Percentiles rank a stretch among this genome's conserved stretches.
phyloP scores from a whole-genome alignment of 257 asterid species.

The Gentiana straminea region DNA sequence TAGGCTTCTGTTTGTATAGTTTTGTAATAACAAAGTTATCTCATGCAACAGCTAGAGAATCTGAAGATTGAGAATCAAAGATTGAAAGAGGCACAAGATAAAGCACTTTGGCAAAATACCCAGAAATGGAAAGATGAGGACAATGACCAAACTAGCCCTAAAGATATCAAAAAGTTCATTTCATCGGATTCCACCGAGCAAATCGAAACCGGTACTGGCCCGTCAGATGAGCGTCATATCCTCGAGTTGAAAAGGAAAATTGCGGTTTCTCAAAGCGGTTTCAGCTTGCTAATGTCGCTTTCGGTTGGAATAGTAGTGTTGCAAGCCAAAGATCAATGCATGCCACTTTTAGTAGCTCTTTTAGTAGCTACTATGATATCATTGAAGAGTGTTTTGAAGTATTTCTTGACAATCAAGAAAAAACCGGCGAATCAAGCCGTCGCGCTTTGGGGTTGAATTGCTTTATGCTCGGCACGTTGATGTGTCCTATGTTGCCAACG shows the following conservation, averaged over 20 bases:
- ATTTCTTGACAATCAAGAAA: conserved; percentile 27
- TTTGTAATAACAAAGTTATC: too few species aligned
- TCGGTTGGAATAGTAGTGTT: conserved; percentile 50
- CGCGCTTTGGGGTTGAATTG: conserved; percentile 69
- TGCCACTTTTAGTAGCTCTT: conserved; percentile 56
- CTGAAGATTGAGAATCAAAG: conserved; percentile 32
- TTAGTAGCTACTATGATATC: conserved; percentile 44
- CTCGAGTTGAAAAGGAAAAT: conserved; percentile 22
- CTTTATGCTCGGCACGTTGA: conserved; percentile 52
- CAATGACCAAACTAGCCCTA: conserved; percentile 1
- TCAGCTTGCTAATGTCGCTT: conserved; percentile 41
- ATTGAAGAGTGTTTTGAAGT: conserved; percentile 32
- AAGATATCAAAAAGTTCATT: conserved; percentile 5
- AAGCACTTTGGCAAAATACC: conserved; percentile 17
- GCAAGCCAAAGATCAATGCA: conserved; percentile 54
- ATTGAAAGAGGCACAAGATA: conserved; percentile 32
- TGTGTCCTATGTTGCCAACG: conserved; percentile 42
- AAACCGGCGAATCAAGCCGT: conserved; percentile 42
- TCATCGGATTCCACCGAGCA: neutral
- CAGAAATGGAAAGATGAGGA: conserved; percentile 9
- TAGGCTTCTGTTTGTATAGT: too few species aligned
- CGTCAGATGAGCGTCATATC: neutral
- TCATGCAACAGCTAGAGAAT: conserved; percentile 32
- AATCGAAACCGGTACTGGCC: neutral
- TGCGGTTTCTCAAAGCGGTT: conserved; percentile 42